phyloP scores from a whole-genome alignment of 345 rosid species.

The Lepidium didymum region DNA sequence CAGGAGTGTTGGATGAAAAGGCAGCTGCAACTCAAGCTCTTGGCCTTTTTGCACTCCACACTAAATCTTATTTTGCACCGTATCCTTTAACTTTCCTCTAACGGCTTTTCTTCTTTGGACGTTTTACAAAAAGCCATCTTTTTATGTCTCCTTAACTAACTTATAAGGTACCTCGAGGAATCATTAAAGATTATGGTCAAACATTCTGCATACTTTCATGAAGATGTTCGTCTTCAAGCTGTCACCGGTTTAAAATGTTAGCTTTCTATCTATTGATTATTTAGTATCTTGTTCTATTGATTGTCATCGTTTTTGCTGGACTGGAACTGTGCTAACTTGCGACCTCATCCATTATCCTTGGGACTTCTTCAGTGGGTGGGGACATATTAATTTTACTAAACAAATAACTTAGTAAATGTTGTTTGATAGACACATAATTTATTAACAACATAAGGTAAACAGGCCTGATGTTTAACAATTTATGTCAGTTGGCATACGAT shows the following conservation, averaged over 20 bases:
- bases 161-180: conserved; percentile 83
- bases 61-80: conserved; percentile 75
- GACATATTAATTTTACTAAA: background rate
- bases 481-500: background rate
- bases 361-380: background rate
- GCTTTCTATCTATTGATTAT: conserved; percentile 26
- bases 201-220: conserved; percentile 91
- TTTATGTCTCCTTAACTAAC: conserved; percentile 41
- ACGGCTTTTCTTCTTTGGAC: background rate
- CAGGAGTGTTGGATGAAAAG: conserved; percentile 98
- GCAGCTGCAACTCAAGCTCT: conserved; percentile 99
- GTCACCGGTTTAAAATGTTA: conserved; percentile 74
- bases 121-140: background rate
- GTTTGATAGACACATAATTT: background rate
- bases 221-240: conserved; percentile 98
- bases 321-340: background rate
- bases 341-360: background rate
- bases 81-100: conserved; percentile 47
- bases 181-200: conserved; percentile 71
- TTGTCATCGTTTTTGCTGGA: background rate
- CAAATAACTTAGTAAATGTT: background rate
- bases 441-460: background rate
- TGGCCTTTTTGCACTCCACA: conserved; percentile 92
- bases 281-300: background rate
- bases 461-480: background rate